Conservation (phyloP, 208 protist genomes). For the Leishmania gerbilli region DNA sequence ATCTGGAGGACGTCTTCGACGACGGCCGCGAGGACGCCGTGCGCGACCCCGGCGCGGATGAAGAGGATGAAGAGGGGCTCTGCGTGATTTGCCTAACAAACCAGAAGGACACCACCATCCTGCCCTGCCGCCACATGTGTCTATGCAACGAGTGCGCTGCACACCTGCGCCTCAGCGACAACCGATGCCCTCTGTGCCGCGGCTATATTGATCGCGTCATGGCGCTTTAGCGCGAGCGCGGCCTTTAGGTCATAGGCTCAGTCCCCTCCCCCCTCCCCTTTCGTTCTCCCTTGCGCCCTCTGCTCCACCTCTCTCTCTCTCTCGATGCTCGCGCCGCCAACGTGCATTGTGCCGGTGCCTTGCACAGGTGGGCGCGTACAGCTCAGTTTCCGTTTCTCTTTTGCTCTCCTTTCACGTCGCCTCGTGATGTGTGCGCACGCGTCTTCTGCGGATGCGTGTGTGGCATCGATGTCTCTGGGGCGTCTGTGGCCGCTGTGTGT, state of each 20-base stretch:
- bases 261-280: background rate
- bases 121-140: slow-evolving; percentile 94
- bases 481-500: background rate
- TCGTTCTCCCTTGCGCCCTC: background rate
- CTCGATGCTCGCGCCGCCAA: background rate
- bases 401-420: background rate
- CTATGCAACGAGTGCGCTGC: slow-evolving; percentile 88
- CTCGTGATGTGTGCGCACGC: background rate
- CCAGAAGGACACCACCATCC: slow-evolving; percentile 79
- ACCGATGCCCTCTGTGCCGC: slow-evolving; percentile 93
- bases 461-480: background rate
- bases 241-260: background rate
- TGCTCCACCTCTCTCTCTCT: background rate
- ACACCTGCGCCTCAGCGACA: slow-evolving; percentile 71
- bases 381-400: background rate
- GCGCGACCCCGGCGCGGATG: slow-evolving; percentile 12
- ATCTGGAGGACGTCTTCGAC: slow-evolving; percentile 83
- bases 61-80: slow-evolving; percentile 40
- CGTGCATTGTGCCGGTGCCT: background rate
- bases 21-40: slow-evolving; percentile 40
- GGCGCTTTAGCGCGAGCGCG: slow-evolving; percentile 35
- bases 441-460: background rate
- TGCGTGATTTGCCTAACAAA: slow-evolving; percentile 93
- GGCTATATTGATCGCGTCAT: slow-evolving; percentile 69
- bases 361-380: background rate